Conservation (phyloP, 2,329 filamentous ascomycete genomes). For the Neospermospora avenae region DNA sequence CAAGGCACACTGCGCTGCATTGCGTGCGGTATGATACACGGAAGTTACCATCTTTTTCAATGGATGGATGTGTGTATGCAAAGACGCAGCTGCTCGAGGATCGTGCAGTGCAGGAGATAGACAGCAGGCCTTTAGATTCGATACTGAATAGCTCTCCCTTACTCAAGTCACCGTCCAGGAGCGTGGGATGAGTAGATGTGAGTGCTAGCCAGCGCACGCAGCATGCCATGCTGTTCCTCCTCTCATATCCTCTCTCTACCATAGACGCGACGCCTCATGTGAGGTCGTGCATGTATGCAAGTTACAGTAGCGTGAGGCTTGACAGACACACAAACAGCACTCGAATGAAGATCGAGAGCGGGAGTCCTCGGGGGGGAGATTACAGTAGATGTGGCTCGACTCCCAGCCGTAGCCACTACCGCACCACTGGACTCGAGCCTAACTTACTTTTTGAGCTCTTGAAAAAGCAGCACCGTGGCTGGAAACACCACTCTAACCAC, state of each 20-base stretch:
- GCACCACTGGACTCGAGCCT: not conserved
- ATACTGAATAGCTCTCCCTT: not conserved
- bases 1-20: constrained; percentile 1
- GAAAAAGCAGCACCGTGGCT: not conserved
- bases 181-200: not conserved
- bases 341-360: not conserved
- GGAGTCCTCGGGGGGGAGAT: not conserved
- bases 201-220: not conserved
- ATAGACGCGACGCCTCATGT: constrained; percentile 1
- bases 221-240: not conserved
- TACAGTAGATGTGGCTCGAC: not conserved
- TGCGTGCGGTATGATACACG: no score
- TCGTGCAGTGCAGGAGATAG: not conserved
- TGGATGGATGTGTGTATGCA: no score
- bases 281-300: constrained; percentile 5
- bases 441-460: no score
- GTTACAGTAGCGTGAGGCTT: constrained; percentile 11
- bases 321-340: not conserved
- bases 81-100: constrained; percentile 16
- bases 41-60: no score
- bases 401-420: not conserved
- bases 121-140: not conserved
- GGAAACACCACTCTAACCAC: not conserved
- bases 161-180: not conserved
- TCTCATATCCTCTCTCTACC: not conserved